A percentile compares a stretch with the other conserved stretches of the same genome.
Evolutionary conservation across 768 basidiomycete species (phyloP).

Genomic region (Boletus pseudopeckii): DNA sequence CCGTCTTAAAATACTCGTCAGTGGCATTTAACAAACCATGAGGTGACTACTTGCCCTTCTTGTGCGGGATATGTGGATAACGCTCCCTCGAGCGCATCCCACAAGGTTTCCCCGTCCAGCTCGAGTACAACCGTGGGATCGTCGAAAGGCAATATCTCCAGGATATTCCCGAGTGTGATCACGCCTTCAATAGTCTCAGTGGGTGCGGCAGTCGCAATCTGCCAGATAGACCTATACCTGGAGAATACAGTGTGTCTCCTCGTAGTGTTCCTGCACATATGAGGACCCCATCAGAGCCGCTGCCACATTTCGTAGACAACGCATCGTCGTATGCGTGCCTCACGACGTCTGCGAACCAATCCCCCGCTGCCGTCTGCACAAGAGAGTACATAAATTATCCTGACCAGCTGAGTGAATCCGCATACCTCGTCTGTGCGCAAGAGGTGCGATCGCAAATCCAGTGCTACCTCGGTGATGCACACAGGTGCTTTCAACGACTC

Average conservation of each 20-base stretch:
- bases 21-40: background rate
- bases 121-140: slow-evolving; percentile 82
- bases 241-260: slow-evolving; percentile 81
- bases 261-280: slow-evolving; percentile 82
- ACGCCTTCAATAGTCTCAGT: slow-evolving; percentile 42
- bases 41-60: slow-evolving; percentile 64
- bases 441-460: slow-evolving; percentile 73
- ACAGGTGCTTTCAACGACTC: slow-evolving; percentile 70
- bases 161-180: slow-evolving; percentile 79
- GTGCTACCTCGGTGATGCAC: slow-evolving; percentile 60
- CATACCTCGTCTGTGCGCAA: slow-evolving; percentile 71
- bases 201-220: background rate
- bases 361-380: slow-evolving; percentile 59
- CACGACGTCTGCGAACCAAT: slow-evolving; percentile 86
- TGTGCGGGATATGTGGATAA: slow-evolving; percentile 82
- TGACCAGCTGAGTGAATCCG: background rate
- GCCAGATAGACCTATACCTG: slow-evolving; percentile 45
- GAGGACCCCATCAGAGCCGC: slow-evolving; percentile 76
- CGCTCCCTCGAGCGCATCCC: slow-evolving; percentile 73
- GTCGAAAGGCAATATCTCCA: slow-evolving; percentile 87
- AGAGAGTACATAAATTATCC: background rate
- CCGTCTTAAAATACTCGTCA: slow-evolving; percentile 46
- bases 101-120: slow-evolving; percentile 72
- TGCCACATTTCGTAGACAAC: slow-evolving; percentile 51
- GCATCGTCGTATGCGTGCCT: slow-evolving; percentile 80